A percentile compares a stretch with the other conserved stretches of the same genome.
Conservation (phyloP, 441 rosid genomes). For the Gossypium davidsonii region DNA sequence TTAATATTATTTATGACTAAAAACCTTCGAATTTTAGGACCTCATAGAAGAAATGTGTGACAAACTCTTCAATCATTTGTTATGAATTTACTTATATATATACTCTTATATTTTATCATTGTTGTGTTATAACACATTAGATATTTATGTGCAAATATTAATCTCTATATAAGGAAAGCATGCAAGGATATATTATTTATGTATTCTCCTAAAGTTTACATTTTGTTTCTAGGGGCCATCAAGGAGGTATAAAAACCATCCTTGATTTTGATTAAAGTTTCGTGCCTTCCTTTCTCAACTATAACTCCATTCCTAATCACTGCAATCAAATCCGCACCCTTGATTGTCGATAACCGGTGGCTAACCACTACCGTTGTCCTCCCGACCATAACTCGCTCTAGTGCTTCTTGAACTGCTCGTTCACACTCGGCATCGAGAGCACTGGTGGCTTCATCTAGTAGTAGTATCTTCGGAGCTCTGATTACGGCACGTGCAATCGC, state of each 20-base stretch:
- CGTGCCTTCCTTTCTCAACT: slow-evolving; percentile 65
- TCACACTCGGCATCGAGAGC: slow-evolving; percentile 70
- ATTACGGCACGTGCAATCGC: slow-evolving; percentile 72
- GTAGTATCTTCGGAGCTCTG: slow-evolving; percentile 49
- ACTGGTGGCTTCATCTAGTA: slow-evolving; percentile 67
- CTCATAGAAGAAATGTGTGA: background rate
- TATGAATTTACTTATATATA: too few relatives aligned
- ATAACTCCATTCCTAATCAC: slow-evolving; percentile 58
- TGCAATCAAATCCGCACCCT: slow-evolving; percentile 53
- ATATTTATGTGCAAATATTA: too few relatives aligned
- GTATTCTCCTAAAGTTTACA: background rate
- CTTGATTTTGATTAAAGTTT: slow-evolving; percentile 34
- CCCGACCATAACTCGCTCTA: slow-evolving; percentile 49
- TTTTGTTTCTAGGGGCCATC: slow-evolving; percentile 27
- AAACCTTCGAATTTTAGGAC: too few relatives aligned
- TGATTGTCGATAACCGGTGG: slow-evolving; percentile 54
- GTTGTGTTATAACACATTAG: too few relatives aligned
- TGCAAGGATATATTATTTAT: too few relatives aligned
- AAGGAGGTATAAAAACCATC: slow-evolving; percentile 60
- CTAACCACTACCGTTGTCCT: slow-evolving; percentile 65
- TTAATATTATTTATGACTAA: too few relatives aligned
- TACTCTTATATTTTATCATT: too few relatives aligned
- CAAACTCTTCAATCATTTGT: too few relatives aligned
- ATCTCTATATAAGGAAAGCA: too few relatives aligned
- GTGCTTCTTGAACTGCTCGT: slow-evolving; percentile 59